These are phyloP conservation scores for Quercus cerris DNA, from an alignment of 306 rosid species.

Conservation along the genomic window DNA sequence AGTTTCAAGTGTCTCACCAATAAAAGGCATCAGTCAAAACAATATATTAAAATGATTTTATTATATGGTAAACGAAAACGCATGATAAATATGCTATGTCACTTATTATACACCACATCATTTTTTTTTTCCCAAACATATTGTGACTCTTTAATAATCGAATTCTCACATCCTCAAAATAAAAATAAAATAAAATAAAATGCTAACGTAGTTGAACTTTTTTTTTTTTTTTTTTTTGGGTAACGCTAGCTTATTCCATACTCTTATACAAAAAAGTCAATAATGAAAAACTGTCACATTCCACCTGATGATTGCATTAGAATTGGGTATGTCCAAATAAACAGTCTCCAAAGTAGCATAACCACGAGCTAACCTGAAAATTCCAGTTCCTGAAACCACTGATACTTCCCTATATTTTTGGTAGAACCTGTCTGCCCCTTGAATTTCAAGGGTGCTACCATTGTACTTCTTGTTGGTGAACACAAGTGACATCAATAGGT, in stretches of 20 bases:
- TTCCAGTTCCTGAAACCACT: constrained; percentile 22
- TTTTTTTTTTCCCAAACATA: too few relatives aligned
- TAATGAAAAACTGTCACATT: constrained; percentile 14
- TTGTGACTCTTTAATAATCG: too few relatives aligned
- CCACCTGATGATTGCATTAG: constrained; percentile 5
- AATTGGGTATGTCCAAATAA: background rate
- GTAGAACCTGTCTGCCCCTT: constrained; percentile 15
- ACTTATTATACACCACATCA: too few relatives aligned
- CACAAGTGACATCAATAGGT: background rate
- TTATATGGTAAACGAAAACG: too few relatives aligned
- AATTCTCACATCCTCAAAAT: too few relatives aligned
- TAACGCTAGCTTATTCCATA: background rate
- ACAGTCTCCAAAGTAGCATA: constrained; percentile 17
- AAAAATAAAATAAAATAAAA: too few relatives aligned
- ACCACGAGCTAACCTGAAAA: constrained; percentile 23
- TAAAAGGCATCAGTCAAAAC: too few relatives aligned
- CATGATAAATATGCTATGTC: too few relatives aligned
- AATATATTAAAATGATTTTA: too few relatives aligned
- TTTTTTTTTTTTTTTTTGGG: too few relatives aligned
- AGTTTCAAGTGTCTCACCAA: too few relatives aligned
- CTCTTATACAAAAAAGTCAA: background rate
- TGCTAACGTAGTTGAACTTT: too few relatives aligned
- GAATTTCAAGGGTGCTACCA: constrained; percentile 28
- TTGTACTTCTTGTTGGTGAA: constrained; percentile 14
- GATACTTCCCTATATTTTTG: constrained; percentile 14